Conservation (phyloP, 1,284 basidiomycete genomes). For the Thecaphora thlaspeos region DNA sequence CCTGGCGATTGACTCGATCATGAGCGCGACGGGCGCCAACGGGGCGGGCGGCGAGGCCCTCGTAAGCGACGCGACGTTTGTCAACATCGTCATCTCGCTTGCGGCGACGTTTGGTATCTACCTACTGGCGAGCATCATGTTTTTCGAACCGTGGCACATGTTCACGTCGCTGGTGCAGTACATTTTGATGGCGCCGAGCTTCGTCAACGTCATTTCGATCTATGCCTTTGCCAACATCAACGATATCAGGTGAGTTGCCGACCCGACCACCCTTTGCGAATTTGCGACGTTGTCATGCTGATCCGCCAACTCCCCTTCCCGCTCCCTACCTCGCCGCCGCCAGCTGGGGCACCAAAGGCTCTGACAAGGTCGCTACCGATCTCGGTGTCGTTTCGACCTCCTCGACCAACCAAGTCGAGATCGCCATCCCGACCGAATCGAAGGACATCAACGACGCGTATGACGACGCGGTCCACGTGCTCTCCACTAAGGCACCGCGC, state of each 20-base stretch:
- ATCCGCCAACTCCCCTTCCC: background rate
- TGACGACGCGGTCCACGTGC: slow-evolving; percentile 54
- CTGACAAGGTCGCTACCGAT: slow-evolving; percentile 47
- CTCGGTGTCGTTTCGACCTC: slow-evolving; percentile 42
- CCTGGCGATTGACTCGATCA: slow-evolving; percentile 42
- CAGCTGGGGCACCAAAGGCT: slow-evolving; percentile 56
- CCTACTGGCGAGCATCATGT: slow-evolving; percentile 50
- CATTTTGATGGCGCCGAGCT: slow-evolving; percentile 51
- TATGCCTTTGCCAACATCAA: slow-evolving; percentile 57
- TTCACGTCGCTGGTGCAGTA: slow-evolving; percentile 55
- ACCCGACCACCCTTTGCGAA: slow-evolving; percentile 57
- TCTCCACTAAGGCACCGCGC: slow-evolving; percentile 39
- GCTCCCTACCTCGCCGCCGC: background rate
- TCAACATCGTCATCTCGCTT: slow-evolving; percentile 54
- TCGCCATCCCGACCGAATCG: slow-evolving; percentile 49
- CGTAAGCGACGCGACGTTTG: slow-evolving; percentile 41
- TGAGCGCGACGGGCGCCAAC: slow-evolving; percentile 19
- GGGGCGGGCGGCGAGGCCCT: slow-evolving; percentile 26
- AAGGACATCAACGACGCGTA: slow-evolving; percentile 54
- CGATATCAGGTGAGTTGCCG: slow-evolving; percentile 28
- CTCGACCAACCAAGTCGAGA: slow-evolving; percentile 44
- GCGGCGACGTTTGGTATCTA: slow-evolving; percentile 54
- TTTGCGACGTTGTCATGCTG: slow-evolving; percentile 40
- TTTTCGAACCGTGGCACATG: slow-evolving; percentile 56
- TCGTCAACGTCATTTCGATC: slow-evolving; percentile 56